Conservation (phyloP, 371 early-diverging fungal genomes). For the Mucor indicus region DNA sequence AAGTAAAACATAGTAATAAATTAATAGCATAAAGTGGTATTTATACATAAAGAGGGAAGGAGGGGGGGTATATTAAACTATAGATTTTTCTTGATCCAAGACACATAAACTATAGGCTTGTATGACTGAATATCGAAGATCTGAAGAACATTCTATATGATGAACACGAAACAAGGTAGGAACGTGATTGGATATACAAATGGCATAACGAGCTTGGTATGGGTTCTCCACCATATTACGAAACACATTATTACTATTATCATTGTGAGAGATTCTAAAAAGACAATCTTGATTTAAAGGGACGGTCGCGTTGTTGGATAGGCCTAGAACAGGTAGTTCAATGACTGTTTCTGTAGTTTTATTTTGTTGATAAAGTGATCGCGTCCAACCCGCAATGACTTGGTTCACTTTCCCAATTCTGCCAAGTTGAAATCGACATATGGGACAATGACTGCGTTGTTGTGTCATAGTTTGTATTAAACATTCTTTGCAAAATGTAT, state of each 20-base stretch:
- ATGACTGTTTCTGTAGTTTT: not conserved
- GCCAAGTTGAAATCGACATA: constrained; percentile 7
- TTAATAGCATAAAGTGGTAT: no score
- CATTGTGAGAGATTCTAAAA: constrained; percentile 42
- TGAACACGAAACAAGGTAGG: constrained; percentile 40
- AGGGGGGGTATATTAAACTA: no score
- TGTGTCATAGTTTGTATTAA: constrained; percentile 17
- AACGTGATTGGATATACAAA: constrained; percentile 41
- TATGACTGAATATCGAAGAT: constrained; percentile 26
- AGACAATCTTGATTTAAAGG: constrained; percentile 1
- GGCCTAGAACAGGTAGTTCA: no score
- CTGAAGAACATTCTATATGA: constrained; percentile 22
- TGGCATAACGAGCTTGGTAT: constrained; percentile 42
- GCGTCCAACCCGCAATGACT: constrained; percentile 10
- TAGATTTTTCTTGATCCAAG: no score
- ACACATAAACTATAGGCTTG: constrained; percentile 18
- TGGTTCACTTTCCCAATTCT: constrained; percentile 10
- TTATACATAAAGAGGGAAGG: no score
- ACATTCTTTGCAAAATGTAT: constrained; percentile 62
- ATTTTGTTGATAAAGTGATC: not conserved
- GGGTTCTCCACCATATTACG: constrained; percentile 34
- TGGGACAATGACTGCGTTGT: constrained; percentile 8
- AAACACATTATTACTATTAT: constrained; percentile 47
- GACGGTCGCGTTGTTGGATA: not conserved
- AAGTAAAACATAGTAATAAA: no score